A percentile compares a stretch with the other conserved stretches of the same genome.
Evolutionary conservation across 1,284 basidiomycete genomes (phyloP).

Genomic region (Ceraceosorus guamensis): DNA sequence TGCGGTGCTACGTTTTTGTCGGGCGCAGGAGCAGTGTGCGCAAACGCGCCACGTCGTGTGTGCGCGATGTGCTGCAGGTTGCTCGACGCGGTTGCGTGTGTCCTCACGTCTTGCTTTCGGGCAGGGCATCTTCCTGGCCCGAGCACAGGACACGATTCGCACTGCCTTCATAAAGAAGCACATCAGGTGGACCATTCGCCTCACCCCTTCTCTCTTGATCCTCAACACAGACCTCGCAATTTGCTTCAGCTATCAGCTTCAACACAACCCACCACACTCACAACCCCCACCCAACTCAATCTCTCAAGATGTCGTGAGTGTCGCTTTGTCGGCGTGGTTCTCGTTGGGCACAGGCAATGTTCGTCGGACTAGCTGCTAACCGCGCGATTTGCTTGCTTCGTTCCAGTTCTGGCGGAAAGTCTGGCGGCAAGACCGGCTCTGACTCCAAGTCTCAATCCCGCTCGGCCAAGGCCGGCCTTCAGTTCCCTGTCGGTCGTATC

Average conservation of each 20-base stretch:
- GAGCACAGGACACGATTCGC: too few species aligned
- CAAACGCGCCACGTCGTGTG: too few species aligned
- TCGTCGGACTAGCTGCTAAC: neutral
- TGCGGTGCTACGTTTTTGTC: too few species aligned
- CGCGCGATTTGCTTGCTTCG: neutral
- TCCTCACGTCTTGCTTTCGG: too few species aligned
- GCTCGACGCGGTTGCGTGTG: too few species aligned
- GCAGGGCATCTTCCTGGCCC: too few species aligned
- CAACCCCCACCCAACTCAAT: constrained; percentile 3
- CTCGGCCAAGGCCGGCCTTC: constrained; percentile 63
- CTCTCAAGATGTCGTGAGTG: constrained; percentile 12
- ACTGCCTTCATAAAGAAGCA: too few species aligned
- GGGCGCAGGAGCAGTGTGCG: too few species aligned
- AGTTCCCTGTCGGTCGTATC: constrained; percentile 78
- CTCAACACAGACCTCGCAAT: neutral
- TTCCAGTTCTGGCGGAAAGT: constrained; percentile 44
- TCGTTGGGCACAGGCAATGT: constrained; percentile 6
- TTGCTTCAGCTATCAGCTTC: constrained; percentile 3
- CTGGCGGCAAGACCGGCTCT: constrained; percentile 49
- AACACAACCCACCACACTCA: constrained; percentile 1
- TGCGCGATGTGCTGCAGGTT: too few species aligned
- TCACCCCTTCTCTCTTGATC: neutral
- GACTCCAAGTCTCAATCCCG: constrained; percentile 60
- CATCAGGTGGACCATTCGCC: too few species aligned
- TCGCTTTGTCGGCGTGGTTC: neutral